Evolutionary conservation across 768 basidiomycete species (phyloP), one percentile per base, ranked within the genome.

Genomic region (Coprinopsis marcescibilis): DNA sequence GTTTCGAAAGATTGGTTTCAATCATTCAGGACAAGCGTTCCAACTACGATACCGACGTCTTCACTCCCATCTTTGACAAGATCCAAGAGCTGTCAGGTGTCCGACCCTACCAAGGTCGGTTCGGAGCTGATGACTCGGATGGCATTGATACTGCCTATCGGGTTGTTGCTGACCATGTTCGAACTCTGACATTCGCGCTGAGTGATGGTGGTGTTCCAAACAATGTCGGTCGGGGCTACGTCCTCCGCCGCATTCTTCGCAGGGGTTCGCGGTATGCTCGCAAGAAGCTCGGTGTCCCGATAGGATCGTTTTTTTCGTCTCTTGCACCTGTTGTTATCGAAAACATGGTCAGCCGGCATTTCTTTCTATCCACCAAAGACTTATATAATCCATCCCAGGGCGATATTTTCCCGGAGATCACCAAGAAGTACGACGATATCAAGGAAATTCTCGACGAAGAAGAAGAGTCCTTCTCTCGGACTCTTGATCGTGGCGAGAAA

Each of bases 11-110:
- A 43, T 74, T 99, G 23, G 96, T 99, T 21, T 96, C 94, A 13
- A 83, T 87, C 32, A 72, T 98, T 6, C 96, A 99, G 63, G 81
- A 91, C 66, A 86, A 80, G 59, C 72, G 78, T 19, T 98, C 95
- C 38, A 99, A 98, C 68, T 99, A 99, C 67, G 96, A 99, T 63
- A 98, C 96, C 41, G 96, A 99, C 58, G 76, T 96, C 49, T 99
- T 99, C 66, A 62, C 71, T 1, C 94, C 94, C 3, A 84, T 98
- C 46, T 98, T 99, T 60, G 69, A 65, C 29, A 86, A 77, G 65
- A 86, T 99, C 43, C 86, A 87, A 59, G 82, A 91, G 63, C 67
- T 99, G 41, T 94, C 92, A 1, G 88, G 90, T 33, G 91, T 87
- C 36, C 76, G 93, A 34, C 73, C 85, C 3, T 99, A 99, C 60